Evolutionary conservation across 768 basidiomycete genomes (phyloP).

Genomic region (Boletus rufocinnamomeus): DNA sequence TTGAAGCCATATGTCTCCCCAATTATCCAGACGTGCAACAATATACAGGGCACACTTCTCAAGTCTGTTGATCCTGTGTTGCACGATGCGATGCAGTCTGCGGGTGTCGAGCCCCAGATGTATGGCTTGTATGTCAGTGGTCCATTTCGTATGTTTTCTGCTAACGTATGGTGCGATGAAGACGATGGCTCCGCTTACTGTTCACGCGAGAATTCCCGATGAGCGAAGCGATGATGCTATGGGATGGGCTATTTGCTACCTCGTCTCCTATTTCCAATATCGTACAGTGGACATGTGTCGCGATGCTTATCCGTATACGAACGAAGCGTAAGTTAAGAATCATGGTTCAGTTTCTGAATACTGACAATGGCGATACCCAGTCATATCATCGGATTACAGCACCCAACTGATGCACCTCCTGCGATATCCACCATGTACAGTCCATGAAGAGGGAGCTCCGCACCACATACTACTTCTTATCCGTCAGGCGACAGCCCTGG

Average conservation of each 20-base stretch:
- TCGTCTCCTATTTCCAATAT: conserved; percentile 72
- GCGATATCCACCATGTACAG: conserved; percentile 67
- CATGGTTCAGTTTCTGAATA: not conserved
- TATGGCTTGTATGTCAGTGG: conserved; percentile 80
- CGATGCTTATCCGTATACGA: conserved; percentile 93
- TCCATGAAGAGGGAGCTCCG: conserved; percentile 39
- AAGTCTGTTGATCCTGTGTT: conserved; percentile 79
- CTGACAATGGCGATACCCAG: conserved; percentile 42
- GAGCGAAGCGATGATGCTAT: conserved; percentile 79
- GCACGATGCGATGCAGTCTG: conserved; percentile 70
- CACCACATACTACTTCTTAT: conserved; percentile 73
- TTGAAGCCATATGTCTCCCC: conserved; percentile 75
- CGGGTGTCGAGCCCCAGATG: conserved; percentile 93
- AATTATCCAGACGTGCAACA: conserved; percentile 80
- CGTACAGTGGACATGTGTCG: conserved; percentile 85
- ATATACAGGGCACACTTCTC: conserved; percentile 73
- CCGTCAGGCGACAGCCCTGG: conserved; percentile 79
- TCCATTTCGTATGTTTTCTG: conserved; percentile 8
- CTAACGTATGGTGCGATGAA: conserved; percentile 35
- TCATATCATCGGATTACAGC: conserved; percentile 86
- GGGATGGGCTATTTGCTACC: conserved; percentile 94
- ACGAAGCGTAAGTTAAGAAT: conserved; percentile 68
- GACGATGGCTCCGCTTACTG: conserved; percentile 90
- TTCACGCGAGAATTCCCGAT: conserved; percentile 93
- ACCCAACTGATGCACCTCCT: conserved; percentile 80